Evolutionary conservation across 1,284 basidiomycete genomes (phyloP).

Genomic region (Cutaneotrichosporon daszewskae): DNA sequence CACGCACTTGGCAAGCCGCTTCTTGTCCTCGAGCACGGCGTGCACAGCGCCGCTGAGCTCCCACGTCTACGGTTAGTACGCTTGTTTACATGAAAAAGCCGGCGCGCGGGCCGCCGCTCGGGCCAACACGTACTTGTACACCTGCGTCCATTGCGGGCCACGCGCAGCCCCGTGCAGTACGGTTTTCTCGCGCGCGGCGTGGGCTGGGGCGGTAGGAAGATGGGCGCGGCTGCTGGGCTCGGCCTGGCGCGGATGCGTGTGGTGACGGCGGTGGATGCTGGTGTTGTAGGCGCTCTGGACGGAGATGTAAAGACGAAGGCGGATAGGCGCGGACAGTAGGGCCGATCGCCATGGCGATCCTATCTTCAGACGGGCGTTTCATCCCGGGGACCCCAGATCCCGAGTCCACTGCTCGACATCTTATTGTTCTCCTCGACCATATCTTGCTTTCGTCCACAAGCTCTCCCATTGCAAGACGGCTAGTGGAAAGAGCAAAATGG

Average conservation of each 20-base stretch:
- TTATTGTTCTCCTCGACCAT: too few relatives aligned
- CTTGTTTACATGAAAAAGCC: not conserved
- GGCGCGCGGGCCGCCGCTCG: too few relatives aligned
- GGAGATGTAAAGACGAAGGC: not conserved
- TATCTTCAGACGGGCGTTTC: too few relatives aligned
- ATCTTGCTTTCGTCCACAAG: too few relatives aligned
- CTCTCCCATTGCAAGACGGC: too few relatives aligned
- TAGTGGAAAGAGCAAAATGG: too few relatives aligned
- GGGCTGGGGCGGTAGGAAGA: not conserved
- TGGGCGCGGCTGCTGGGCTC: too few relatives aligned
- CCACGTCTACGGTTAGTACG: slow-evolving; percentile 9
- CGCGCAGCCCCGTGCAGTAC: slow-evolving; percentile 3
- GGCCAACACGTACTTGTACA: slow-evolving; percentile 20
- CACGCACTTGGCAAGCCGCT: slow-evolving; percentile 22
- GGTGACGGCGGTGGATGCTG: not conserved
- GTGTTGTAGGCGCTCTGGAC: not conserved
- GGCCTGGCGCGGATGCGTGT: slow-evolving; percentile 1
- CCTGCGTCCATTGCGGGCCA: slow-evolving; percentile 21
- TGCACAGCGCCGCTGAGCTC: slow-evolving; percentile 29
- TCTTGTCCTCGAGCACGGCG: slow-evolving; percentile 23
- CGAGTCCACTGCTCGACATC: too few relatives aligned
- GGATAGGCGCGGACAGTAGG: too few relatives aligned
- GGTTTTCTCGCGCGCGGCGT: slow-evolving; percentile 8
- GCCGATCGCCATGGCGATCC: too few relatives aligned
- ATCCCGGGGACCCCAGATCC: too few relatives aligned